Percentiles rank a stretch among this genome's conserved stretches.
phyloP scores from a whole-genome alignment of 345 rosid species.

The Cardiospermum halicacabum region DNA sequence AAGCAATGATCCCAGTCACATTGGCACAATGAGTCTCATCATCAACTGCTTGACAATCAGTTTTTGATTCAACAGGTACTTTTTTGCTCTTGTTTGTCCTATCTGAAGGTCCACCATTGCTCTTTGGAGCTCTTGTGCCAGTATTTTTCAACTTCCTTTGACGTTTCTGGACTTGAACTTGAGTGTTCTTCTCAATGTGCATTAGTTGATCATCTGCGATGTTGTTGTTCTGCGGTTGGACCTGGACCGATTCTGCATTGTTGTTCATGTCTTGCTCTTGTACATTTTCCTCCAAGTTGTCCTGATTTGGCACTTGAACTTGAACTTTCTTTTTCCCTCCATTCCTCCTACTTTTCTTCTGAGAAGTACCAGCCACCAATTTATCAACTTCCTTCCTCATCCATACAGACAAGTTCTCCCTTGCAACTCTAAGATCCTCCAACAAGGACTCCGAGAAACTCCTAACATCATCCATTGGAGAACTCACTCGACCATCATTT shows the following conservation, averaged over 20 bases:
- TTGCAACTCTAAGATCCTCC: slow-evolving; percentile 42
- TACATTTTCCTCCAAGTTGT: slow-evolving; percentile 16
- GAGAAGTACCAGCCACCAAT: slow-evolving; percentile 24
- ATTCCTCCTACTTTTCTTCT: slow-evolving; percentile 12
- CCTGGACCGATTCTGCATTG: slow-evolving; percentile 6
- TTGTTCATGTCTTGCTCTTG: slow-evolving; percentile 14
- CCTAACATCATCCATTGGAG: slow-evolving; percentile 31
- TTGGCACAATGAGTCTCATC: slow-evolving; percentile 16
- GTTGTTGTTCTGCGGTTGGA: slow-evolving; percentile 18
- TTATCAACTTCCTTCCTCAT: slow-evolving; percentile 51
- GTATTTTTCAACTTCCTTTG: slow-evolving; percentile 10
- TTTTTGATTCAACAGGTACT: slow-evolving; percentile 10
- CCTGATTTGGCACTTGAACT: slow-evolving; percentile 5
- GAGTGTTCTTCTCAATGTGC: slow-evolving; percentile 13
- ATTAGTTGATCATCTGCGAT: no score
- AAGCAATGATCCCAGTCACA: slow-evolving; percentile 16
- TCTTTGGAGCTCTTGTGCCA: slow-evolving; percentile 7
- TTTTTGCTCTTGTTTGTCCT: slow-evolving; percentile 12
- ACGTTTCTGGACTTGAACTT: slow-evolving; percentile 7
- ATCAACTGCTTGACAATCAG: slow-evolving; percentile 13
- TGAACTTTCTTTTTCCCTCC: slow-evolving; percentile 20
- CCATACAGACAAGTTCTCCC: slow-evolving; percentile 38
- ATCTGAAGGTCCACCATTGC: slow-evolving; percentile 10
- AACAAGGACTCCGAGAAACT: slow-evolving; percentile 38
- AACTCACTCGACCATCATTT: slow-evolving; percentile 19